A percentile compares a stretch with the other conserved stretches of the same genome.
Evolutionary conservation across 1,139 yeast genomes (phyloP).

Genomic region (Spathaspora jeffriesii): DNA sequence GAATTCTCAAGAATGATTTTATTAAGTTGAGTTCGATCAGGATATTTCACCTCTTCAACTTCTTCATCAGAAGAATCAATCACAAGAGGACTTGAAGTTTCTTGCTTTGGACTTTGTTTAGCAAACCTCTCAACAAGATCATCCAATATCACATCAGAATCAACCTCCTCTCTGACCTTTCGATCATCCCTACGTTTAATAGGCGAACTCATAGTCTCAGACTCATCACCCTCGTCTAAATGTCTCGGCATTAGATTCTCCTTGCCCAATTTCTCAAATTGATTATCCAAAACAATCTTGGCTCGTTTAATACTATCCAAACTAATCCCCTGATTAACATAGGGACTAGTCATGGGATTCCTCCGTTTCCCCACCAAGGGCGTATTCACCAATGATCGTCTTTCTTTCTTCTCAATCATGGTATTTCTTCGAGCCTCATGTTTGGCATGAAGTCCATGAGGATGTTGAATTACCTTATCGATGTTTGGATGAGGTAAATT

Average conservation of each 20-base stretch:
- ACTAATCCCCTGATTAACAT: slow-evolving; percentile 7
- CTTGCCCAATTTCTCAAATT: slow-evolving; percentile 17
- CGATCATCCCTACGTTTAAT: too few relatives aligned
- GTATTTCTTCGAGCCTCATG: slow-evolving; percentile 29
- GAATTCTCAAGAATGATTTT: slow-evolving; percentile 18
- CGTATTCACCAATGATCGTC: slow-evolving; percentile 13
- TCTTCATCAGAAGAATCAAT: slow-evolving; percentile 1
- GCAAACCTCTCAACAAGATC: slow-evolving; percentile 1
- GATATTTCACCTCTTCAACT: not conserved
- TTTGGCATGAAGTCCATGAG: slow-evolving; percentile 50
- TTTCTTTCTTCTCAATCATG: slow-evolving; percentile 18
- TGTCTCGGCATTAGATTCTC: slow-evolving; percentile 16
- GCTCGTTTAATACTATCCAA: slow-evolving; percentile 19
- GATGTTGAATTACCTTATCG: slow-evolving; percentile 29
- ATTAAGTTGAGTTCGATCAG: slow-evolving; percentile 19
- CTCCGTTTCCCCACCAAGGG: slow-evolving; percentile 19
- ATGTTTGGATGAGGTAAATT: slow-evolving; percentile 5
- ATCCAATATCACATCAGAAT: not conserved
- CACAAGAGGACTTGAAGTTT: slow-evolving; percentile 1
- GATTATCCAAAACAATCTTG: slow-evolving; percentile 16
- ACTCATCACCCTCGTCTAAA: not conserved
- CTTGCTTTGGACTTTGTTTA: not conserved
- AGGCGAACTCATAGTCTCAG: slow-evolving; percentile 12
- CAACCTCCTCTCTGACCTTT: too few relatives aligned
- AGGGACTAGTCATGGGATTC: slow-evolving; percentile 29